A percentile compares a stretch with the other conserved stretches of the same genome.
Conservation (phyloP, 2,329 filamentous ascomycete genomes). For the Aspergillus spinulosporus region DNA sequence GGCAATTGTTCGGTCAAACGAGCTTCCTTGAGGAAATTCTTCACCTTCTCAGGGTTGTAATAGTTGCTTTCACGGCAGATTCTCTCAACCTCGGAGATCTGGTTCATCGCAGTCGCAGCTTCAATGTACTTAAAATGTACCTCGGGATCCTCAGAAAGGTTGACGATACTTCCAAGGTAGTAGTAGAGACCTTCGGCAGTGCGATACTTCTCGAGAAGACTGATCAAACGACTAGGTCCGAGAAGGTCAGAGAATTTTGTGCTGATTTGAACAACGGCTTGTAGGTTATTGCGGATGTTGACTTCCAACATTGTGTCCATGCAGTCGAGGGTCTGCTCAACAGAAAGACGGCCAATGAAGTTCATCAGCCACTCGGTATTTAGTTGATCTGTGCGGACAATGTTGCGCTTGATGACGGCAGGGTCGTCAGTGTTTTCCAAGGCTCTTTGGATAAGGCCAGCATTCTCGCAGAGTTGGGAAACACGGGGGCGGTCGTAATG, state of each 20-base stretch:
- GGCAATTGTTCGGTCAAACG: slow-evolving; percentile 88
- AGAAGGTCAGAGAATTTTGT: slow-evolving; percentile 98
- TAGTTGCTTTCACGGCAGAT: slow-evolving; percentile 91
- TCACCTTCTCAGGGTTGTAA: slow-evolving; percentile 92
- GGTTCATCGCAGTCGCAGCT: slow-evolving; percentile 87
- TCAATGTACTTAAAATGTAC: slow-evolving; percentile 99
- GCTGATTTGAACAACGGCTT: slow-evolving; percentile 89
- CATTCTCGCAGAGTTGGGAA: slow-evolving; percentile 88
- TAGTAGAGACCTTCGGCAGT: slow-evolving; percentile 97
- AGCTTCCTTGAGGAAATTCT: slow-evolving; percentile 99
- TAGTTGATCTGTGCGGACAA: slow-evolving; percentile 78
- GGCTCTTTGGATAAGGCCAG: slow-evolving; percentile 80
- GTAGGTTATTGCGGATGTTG: slow-evolving; percentile 96
- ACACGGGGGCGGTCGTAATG: slow-evolving; percentile 92
- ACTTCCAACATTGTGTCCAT: slow-evolving; percentile 93
- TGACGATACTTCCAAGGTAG: slow-evolving; percentile 97
- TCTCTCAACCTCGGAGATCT: slow-evolving; percentile 93
- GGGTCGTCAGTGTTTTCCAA: slow-evolving; percentile 94
- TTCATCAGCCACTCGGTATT: slow-evolving; percentile 86
- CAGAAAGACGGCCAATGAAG: slow-evolving; percentile 92
- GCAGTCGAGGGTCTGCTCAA: slow-evolving; percentile 92
- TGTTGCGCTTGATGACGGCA: slow-evolving; percentile 84
- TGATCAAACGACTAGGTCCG: slow-evolving; percentile 81
- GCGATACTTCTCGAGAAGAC: slow-evolving; percentile 95
- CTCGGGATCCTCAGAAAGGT: slow-evolving; percentile 90